Evolutionary conservation across 2,329 filamentous ascomycete species (phyloP).

Genomic region (Xylariaceae sp.): DNA sequence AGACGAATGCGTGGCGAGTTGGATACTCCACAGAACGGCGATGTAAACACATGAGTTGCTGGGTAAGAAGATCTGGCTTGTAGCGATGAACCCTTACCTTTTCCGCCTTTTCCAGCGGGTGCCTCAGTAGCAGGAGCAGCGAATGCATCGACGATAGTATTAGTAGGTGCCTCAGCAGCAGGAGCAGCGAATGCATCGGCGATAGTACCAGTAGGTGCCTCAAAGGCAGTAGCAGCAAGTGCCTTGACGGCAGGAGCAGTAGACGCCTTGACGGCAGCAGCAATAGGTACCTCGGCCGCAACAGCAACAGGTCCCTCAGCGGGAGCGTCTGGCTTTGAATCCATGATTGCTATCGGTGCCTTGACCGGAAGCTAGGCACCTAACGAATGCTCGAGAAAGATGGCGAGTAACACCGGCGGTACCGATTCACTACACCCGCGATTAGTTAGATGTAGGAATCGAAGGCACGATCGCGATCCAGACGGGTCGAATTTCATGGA

Average conservation of each 20-base stretch:
- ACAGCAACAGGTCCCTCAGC: neutral
- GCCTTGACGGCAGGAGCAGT: neutral
- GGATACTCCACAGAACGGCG: neutral
- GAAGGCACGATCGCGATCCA: neutral
- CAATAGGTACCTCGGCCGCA: neutral
- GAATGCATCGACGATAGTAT: too few species aligned
- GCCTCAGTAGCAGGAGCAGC: neutral
- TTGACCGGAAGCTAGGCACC: neutral
- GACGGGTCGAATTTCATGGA: neutral
- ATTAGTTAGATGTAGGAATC: neutral
- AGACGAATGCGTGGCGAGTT: neutral
- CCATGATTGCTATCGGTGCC: neutral
- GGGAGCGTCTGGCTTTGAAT: neutral
- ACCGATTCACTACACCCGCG: neutral
- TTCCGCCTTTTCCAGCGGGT: neutral
- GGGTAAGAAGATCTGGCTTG: neutral
- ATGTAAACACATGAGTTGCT: neutral
- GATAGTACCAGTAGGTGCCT: too few species aligned
- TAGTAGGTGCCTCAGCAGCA: too few species aligned
- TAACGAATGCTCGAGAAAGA: neutral
- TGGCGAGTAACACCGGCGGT: neutral
- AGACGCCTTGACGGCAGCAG: too few species aligned
- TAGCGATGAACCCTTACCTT: conserved; percentile 5
- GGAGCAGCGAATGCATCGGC: too few species aligned
- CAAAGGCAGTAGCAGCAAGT: too few species aligned